Evolutionary conservation across 2,329 filamentous ascomycete genomes (phyloP), one percentile per base, ranked within the genome.

Genomic region (Neonectria coccinea): DNA sequence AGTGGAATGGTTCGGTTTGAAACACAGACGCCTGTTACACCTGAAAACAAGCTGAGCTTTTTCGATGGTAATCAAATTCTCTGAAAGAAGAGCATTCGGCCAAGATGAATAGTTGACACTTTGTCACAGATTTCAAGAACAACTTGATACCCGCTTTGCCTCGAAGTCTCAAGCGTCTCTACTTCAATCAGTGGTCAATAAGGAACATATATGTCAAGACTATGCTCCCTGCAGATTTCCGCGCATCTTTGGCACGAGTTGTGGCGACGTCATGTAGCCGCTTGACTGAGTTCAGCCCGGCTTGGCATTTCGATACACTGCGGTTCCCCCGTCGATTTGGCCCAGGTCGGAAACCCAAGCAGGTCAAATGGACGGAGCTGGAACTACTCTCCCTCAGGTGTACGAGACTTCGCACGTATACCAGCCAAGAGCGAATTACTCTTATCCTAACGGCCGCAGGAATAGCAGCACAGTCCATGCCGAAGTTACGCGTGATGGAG

Each of bases 111-210:
- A 18, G 22, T 39, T 54, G 3, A 62, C 41, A 2, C 6, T 12
- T 47, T 11, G n/a, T 8, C 6, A 12, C 18, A 62, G 62, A 52
- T n/a, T 5, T 67, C 3, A 29, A 50, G 36, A 36, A 20, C 1
- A 9, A 54, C 20, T 33, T 67, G 10, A 41, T 65, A 18, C 52
- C 62, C 9, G 20, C 18, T 18, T 33, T 67, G 9, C 65, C 65
- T 18, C n/a, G 16, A 4, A 52, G 45, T 14, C 16, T 67, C 16
- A 31, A 47, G 20, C 41, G 5, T 31, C 27, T 65, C 8, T 53
- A 3, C 31, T 54, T 62, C 18, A 31, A 51, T 14, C 51, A 65
- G 27, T 54, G 53, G 33, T 9, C 25, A 22, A 47, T 10, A 20
- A 3, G 22, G 39, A 20, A 18, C 2, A 20, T 9, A 11, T 16